Evolutionary conservation across 805 yeast species (phyloP).

Genomic region (Hanseniaspora hatyaiensis): DNA sequence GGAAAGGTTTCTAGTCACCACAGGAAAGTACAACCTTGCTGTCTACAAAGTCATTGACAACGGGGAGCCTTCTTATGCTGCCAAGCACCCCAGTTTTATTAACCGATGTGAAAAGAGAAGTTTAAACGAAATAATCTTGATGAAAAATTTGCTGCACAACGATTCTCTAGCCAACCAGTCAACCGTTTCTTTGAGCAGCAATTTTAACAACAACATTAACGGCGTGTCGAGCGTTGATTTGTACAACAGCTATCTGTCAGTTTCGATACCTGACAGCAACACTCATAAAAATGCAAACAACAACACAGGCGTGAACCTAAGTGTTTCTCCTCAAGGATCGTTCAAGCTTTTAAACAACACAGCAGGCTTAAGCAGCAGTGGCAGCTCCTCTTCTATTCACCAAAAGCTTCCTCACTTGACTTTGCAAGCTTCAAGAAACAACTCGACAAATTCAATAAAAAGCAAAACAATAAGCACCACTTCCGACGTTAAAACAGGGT

Average conservation of each 20-base stretch:
- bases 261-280: not conserved
- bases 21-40: constrained; percentile 9
- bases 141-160: constrained; percentile 11
- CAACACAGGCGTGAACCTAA: not conserved
- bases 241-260: not conserved
- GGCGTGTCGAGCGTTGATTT: not conserved
- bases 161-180: no score
- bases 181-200: not conserved
- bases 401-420: constrained; percentile 8
- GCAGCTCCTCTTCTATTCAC: not conserved
- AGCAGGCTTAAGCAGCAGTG: constrained; percentile 21
- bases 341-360: constrained; percentile 15
- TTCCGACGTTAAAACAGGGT: constrained; percentile 31
- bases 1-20: constrained; percentile 5
- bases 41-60: constrained; percentile 6
- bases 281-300: not conserved
- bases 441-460: constrained; percentile 16
- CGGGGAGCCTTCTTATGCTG: not conserved
- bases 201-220: not conserved
- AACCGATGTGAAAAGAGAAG: not conserved
- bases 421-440: constrained; percentile 19
- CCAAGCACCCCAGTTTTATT: constrained; percentile 4
- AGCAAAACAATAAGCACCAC: constrained; percentile 27
- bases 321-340: constrained; percentile 10
- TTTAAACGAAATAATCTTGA: constrained; percentile 5